phyloP scores from a whole-genome alignment of 345 rosid species.

The Ailanthus altissimus region DNA sequence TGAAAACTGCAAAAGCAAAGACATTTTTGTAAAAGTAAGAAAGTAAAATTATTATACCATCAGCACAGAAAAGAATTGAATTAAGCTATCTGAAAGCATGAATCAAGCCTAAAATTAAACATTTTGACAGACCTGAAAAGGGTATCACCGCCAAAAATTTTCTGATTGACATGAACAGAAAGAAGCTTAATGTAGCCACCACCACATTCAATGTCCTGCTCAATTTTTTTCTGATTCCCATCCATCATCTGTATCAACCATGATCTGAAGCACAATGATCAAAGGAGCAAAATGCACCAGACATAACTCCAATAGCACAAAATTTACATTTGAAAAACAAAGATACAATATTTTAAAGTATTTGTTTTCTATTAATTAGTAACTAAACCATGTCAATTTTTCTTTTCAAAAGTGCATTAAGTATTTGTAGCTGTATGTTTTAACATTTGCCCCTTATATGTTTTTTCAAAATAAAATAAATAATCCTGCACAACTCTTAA shows the following conservation, averaged over 20 bases:
- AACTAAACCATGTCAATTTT: background rate
- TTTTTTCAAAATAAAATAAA: too few relatives aligned
- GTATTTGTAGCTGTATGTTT: background rate
- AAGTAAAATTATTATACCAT: background rate
- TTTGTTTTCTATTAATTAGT: background rate
- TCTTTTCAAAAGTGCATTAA: background rate
- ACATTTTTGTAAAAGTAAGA: background rate
- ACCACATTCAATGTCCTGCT: slow-evolving; percentile 96
- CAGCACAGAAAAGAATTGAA: background rate
- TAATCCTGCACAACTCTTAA: background rate
- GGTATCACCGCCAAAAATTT: slow-evolving; percentile 97
- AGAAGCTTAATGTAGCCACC: slow-evolving; percentile 95
- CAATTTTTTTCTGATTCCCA: slow-evolving; percentile 52
- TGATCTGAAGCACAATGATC: background rate
- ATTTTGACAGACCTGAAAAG: slow-evolving; percentile 68
- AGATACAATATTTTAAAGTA: background rate
- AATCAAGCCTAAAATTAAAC: background rate
- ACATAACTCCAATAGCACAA: background rate
- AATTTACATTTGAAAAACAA: background rate
- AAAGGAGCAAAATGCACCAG: background rate
- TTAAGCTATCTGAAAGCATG: background rate
- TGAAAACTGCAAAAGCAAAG: background rate
- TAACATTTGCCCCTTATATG: background rate
- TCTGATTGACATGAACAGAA: slow-evolving; percentile 93
- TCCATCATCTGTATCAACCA: slow-evolving; percentile 12